Base-by-base conservation (phyloP, 2,329 filamentous ascomycete genomes). In the Curvularia sp. region DNA sequence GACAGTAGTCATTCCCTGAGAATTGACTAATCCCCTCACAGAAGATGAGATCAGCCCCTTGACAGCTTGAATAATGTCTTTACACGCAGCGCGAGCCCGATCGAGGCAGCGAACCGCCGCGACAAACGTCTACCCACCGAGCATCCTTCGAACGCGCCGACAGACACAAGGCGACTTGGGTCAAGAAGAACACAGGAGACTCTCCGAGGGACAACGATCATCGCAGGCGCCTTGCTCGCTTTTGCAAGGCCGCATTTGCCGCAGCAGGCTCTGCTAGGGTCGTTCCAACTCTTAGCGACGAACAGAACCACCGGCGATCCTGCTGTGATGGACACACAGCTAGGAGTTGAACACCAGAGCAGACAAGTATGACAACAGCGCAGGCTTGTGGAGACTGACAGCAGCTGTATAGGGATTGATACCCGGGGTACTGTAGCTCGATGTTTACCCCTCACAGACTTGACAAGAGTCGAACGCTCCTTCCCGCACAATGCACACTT, bases 321-420 rank as follows among this genome's bases (percentile, higher is more conserved):
- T 12, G 34, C 21, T 12, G 41, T 30, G 47, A 59, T 55, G 45
- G 3, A 30, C 30, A 34, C 41, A 18, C 36, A 19, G 32, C 12
- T 34, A n/a, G 7, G 6, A 38, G 18, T 19, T 19, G 18, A 12
- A 34, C 12, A 18, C 34, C 27, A 46, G 45, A 32, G 45, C 23
- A 28, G 46, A 43, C 21, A 10, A 55, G 27, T 41, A 15, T n/a
- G 30, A 46, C 9, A 34, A 12, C 19, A 28, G 46, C n/a, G 27
- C 41, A 51, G 32, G 28, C 19, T 10, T 28, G n/a, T 23, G n/a
- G 30, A 45, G 18, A 27, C 52, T 51, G 46, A 59, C 15, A 15
- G 3, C 7, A 12, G 23, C 38, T 12, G 3, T 39, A 25, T 42
- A 50, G 47, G 30, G 41, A n/a, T n/a, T 19, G 8, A 38, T 7